phyloP scores from a whole-genome alignment of 2,329 filamentous ascomycete genomes.

The Hansfordia pulvinata region DNA sequence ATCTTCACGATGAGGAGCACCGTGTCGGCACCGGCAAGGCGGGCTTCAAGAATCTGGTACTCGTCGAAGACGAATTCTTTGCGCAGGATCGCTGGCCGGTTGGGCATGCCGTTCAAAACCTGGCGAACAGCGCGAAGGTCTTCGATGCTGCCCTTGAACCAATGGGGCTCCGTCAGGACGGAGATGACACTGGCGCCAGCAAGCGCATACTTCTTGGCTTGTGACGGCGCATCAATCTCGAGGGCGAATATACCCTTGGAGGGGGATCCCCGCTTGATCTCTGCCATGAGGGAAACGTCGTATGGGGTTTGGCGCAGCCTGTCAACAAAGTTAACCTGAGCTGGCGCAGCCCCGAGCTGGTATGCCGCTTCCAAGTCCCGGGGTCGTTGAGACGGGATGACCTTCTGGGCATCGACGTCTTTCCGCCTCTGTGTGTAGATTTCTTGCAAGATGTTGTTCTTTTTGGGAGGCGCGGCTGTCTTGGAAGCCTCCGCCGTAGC shows the following conservation, averaged over 20 bases:
- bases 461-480: slow-evolving; percentile 32
- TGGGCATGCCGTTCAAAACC: slow-evolving; percentile 80
- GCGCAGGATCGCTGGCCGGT: slow-evolving; percentile 78
- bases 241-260: slow-evolving; percentile 92
- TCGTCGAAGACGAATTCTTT: slow-evolving; percentile 98
- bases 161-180: slow-evolving; percentile 94
- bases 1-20: slow-evolving; percentile 97
- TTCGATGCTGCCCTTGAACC: slow-evolving; percentile 98
- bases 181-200: slow-evolving; percentile 95
- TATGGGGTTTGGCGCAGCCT: slow-evolving; percentile 73
- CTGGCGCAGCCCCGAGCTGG: slow-evolving; percentile 70
- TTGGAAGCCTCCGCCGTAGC: slow-evolving; percentile 10
- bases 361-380: slow-evolving; percentile 79
- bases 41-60: slow-evolving; percentile 92
- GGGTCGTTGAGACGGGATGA: slow-evolving; percentile 71
- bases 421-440: slow-evolving; percentile 77
- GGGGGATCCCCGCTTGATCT: slow-evolving; percentile 92
- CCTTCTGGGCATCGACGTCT: slow-evolving; percentile 67
- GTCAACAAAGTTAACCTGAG: slow-evolving; percentile 66
- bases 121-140: slow-evolving; percentile 79
- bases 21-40: slow-evolving; percentile 86
- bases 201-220: slow-evolving; percentile 82
- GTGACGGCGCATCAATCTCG: slow-evolving; percentile 73
- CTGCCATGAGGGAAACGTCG: slow-evolving; percentile 86
- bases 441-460: slow-evolving; percentile 75